Conservation (phyloP, 495 filamentous ascomycete genomes). For the Letharia columbiana region DNA sequence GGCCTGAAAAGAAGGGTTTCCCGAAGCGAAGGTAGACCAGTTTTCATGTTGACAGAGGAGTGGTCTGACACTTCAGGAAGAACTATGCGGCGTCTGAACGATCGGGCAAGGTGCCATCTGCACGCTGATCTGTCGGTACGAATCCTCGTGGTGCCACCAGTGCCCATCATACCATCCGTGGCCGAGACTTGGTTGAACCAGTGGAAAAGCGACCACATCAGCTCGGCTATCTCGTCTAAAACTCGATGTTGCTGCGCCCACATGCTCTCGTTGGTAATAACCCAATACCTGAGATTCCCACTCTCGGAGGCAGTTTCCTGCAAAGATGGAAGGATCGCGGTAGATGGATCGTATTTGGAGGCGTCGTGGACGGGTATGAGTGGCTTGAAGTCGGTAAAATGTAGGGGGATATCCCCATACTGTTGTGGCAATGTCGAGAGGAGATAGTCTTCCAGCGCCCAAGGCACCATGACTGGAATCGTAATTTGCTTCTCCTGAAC, state of each 20-base stretch:
- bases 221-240: conserved; percentile 29
- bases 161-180: not conserved
- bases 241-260: conserved; percentile 31
- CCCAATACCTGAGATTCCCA: conserved; percentile 32
- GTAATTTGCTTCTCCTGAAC: conserved; percentile 29
- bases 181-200: conserved; percentile 13
- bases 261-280: conserved; percentile 32
- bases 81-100: conserved; percentile 20
- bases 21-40: conserved; percentile 6
- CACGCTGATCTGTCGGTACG: not conserved
- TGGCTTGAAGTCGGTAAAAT: conserved; percentile 8
- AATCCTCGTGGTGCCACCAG: not conserved
- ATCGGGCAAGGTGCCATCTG: conserved; percentile 17
- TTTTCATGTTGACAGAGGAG: not conserved
- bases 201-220: conserved; percentile 30
- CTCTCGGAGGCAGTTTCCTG: conserved; percentile 15
- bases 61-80: conserved; percentile 16
- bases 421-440: not conserved
- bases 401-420: conserved; percentile 9
- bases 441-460: conserved; percentile 24
- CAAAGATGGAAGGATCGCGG: conserved; percentile 18
- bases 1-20: conserved; percentile 24
- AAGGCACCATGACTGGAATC: conserved; percentile 27
- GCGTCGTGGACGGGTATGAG: conserved; percentile 27
- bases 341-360: not conserved